Evolutionary conservation across 2,329 filamentous ascomycete genomes (phyloP).

Genomic region (Scedosporium aurantiacum): DNA sequence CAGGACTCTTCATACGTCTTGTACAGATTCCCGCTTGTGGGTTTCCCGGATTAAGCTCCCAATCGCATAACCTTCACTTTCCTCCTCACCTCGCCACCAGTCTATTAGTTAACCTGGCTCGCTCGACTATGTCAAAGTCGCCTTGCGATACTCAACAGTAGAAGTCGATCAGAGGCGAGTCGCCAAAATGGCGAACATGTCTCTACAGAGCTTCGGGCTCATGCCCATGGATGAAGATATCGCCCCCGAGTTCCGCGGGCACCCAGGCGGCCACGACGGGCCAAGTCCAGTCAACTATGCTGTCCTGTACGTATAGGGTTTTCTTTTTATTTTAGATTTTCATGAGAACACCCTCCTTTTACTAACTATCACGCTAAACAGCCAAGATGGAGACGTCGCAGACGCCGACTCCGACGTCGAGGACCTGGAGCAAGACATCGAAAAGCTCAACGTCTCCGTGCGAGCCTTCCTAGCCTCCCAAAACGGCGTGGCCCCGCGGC

Average conservation of each 20-base stretch:
- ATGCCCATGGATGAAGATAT: conserved; percentile 3
- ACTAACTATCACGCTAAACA: background rate
- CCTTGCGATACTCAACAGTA: background rate
- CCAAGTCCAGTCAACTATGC: background rate
- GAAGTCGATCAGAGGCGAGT: background rate
- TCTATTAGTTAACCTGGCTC: background rate
- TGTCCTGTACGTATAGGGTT: background rate
- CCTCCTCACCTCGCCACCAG: no score
- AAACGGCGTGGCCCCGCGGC: conserved; percentile 16
- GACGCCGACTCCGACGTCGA: conserved; percentile 34
- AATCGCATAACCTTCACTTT: no score
- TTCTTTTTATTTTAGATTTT: no score
- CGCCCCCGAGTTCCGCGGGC: background rate
- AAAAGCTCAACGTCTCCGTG: conserved; percentile 30
- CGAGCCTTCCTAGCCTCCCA: conserved; percentile 28
- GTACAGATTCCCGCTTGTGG: no score
- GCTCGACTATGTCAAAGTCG: background rate
- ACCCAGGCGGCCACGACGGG: background rate
- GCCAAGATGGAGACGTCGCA: conserved; percentile 18
- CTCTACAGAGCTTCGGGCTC: conserved; percentile 1
- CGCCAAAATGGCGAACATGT: background rate
- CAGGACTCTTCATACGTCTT: no score
- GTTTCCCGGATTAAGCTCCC: no score
- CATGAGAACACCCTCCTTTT: background rate
- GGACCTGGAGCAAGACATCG: conserved; percentile 31